Conservation (phyloP, 495 filamentous ascomycete species). For the Beverwykella pulmonaria region DNA sequence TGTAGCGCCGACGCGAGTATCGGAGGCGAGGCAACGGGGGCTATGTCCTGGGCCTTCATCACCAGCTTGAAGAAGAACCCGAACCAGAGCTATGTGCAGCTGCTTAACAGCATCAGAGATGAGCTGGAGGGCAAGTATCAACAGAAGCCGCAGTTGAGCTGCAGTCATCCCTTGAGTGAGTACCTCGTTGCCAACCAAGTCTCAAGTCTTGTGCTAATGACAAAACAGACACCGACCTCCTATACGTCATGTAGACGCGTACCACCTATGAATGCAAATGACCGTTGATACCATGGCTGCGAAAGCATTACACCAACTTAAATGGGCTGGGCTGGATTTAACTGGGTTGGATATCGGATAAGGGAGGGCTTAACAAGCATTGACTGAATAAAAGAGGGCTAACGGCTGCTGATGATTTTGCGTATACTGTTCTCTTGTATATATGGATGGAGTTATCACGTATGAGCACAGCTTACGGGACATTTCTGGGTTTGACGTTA, state of each 20-base stretch:
- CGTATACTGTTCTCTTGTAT: not conserved
- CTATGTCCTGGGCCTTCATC: slow-evolving; percentile 98
- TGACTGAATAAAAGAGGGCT: not conserved
- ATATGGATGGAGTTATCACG: not conserved
- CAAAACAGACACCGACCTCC: slow-evolving; percentile 60
- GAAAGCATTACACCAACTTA: not conserved
- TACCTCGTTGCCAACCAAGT: slow-evolving; percentile 6
- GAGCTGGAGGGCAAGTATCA: slow-evolving; percentile 86
- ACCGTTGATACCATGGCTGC: not conserved
- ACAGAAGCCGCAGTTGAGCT: slow-evolving; percentile 96
- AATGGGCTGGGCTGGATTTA: not conserved
- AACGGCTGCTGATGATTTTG: not conserved
- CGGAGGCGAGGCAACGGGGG: slow-evolving; percentile 85
- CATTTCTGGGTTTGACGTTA: not conserved
- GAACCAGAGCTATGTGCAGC: slow-evolving; percentile 94
- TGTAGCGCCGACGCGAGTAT: slow-evolving; percentile 63
- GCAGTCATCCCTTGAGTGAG: slow-evolving; percentile 93
- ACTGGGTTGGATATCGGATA: not conserved
- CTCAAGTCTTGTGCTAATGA: slow-evolving; percentile 35
- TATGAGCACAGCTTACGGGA: too few relatives aligned
- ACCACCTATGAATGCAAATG: slow-evolving; percentile 1
- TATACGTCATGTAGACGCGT: slow-evolving; percentile 63
- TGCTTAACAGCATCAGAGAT: slow-evolving; percentile 93
- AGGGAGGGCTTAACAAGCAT: not conserved
- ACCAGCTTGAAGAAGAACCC: slow-evolving; percentile 93